Evolutionary conservation across 139 green algal genomes (phyloP), one percentile per base, ranked within the genome.

Genomic region (Micractinium conductrix): DNA sequence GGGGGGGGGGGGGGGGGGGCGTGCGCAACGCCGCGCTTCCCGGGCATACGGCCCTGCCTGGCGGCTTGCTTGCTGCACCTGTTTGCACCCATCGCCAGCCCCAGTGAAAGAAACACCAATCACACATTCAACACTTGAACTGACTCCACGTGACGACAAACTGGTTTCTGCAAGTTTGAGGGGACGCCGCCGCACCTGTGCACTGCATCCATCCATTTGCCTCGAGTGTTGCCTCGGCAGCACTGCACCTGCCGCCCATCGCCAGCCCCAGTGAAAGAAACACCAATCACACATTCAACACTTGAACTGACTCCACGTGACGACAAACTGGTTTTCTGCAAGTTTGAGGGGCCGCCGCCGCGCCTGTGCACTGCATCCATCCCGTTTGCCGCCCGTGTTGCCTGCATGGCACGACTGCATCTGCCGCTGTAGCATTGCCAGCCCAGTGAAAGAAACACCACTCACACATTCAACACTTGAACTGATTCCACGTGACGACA

Each of bases 401-500:
- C 60, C 60, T 6, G n/a, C n/a, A n/a, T 26, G 21, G 8, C 60
- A 9, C 24, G n/a, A n/a, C 19, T n/a, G 70, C 70, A 58, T 45
- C 19, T 38, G 74, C 50, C 17, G 21, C 1, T 24, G n/a, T n/a
- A n/a, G n/a, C 2, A 6, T 1, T 43, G 10, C 48, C n/a, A 2
- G 73, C 55, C 76, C 76, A 19, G 43, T 82, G 76, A 82, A 82
- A 82, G 55, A 73, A 82, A 82, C 53, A 60, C 38, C 55, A 73
- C 55, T 82, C 76, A 82, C 75, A 81, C 76, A 82, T 82, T 82
- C 76, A 72, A 82, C 76, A 82, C 76, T 82, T 82, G 76, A 38
- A 71, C 76, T 82, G 76, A 82, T 19, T 43, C 4, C 22, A 45
- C 37, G 76, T 82, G 76, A 73, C 37, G 53, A 82, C 76, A 82